A percentile compares a stretch with the other conserved stretches of the same genome.
phyloP scores from a whole-genome alignment of 2,329 filamentous ascomycete genomes.

The Domatiomyces globalis region DNA sequence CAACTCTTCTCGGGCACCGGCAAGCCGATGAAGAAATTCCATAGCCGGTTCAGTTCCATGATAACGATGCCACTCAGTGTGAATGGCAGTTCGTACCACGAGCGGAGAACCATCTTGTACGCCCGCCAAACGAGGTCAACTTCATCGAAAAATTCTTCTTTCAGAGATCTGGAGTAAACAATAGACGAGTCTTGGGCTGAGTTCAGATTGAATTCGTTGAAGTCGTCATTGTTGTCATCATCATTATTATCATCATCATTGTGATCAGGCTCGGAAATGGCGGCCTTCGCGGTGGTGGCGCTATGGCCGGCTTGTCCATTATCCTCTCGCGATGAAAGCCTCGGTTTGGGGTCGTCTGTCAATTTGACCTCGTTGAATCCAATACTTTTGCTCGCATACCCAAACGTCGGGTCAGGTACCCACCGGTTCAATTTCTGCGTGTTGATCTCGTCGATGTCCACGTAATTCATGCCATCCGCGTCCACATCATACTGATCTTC shows the following conservation, averaged over 20 bases:
- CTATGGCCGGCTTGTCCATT: background rate
- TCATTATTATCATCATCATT: slow-evolving; percentile 3
- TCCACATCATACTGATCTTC: background rate
- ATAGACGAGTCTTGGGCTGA: slow-evolving; percentile 25
- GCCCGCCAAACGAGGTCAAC: slow-evolving; percentile 47
- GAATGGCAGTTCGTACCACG: slow-evolving; percentile 56
- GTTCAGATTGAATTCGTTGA: slow-evolving; percentile 25
- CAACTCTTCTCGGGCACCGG: slow-evolving; percentile 44
- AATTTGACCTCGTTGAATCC: background rate
- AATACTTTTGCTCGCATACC: background rate
- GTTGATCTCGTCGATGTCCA: background rate
- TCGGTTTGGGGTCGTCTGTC: background rate
- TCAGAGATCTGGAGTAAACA: background rate
- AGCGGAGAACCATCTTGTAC: slow-evolving; percentile 50
- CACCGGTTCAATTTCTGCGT: slow-evolving; percentile 1
- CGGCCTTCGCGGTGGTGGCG: slow-evolving; percentile 1
- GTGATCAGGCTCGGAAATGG: background rate
- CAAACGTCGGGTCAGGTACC: background rate
- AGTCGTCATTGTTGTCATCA: slow-evolving; percentile 25
- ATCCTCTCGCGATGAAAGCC: background rate
- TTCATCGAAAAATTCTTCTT: slow-evolving; percentile 51
- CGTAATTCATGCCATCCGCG: background rate
- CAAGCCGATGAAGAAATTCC: slow-evolving; percentile 50
- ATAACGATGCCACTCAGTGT: slow-evolving; percentile 47
- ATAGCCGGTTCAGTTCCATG: slow-evolving; percentile 41